These are phyloP conservation scores for Globisporangium irregulare DNA, from an alignment of 352 stramenopile genomes.

Conservation along the genomic window DNA sequence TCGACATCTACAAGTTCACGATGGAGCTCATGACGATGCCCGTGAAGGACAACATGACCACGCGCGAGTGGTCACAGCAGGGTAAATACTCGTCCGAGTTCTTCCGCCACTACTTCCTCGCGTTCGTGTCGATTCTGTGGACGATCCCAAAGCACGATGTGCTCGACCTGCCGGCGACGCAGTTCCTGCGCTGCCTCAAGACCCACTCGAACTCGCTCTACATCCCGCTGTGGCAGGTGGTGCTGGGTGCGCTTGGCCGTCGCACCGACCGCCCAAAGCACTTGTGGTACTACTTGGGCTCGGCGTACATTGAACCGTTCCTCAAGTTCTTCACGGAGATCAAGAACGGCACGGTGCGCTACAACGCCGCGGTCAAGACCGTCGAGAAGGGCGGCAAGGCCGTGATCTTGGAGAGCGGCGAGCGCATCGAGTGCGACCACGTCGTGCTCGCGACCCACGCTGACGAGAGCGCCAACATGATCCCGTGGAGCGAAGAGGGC, in stretches of 20 bases:
- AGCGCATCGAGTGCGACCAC: constrained; percentile 82
- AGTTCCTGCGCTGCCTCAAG: constrained; percentile 87
- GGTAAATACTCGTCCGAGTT: constrained; percentile 80
- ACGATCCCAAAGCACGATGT: constrained; percentile 84
- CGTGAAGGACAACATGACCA: constrained; percentile 71
- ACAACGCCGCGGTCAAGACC: constrained; percentile 59
- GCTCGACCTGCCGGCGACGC: constrained; percentile 73
- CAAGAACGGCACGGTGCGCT: constrained; percentile 75
- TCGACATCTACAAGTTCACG: constrained; percentile 86
- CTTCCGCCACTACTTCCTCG: constrained; percentile 86
- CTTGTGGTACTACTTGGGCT: constrained; percentile 85
- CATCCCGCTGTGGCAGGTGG: constrained; percentile 83
- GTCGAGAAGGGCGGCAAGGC: constrained; percentile 81
- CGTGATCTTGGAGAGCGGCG: constrained; percentile 63
- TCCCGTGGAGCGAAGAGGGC: constrained; percentile 65
- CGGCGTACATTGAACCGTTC: constrained; percentile 80
- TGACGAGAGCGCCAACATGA: constrained; percentile 71
- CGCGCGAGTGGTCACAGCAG: constrained; percentile 67
- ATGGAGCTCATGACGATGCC: constrained; percentile 86
- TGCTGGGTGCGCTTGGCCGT: constrained; percentile 66
- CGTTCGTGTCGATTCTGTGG: constrained; percentile 86
- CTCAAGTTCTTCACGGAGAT: constrained; percentile 84
- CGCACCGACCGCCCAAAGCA: constrained; percentile 80
- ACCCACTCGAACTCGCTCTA: constrained; percentile 86
- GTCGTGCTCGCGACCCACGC: constrained; percentile 82